Evolutionary conservation across 1,284 basidiomycete genomes (phyloP).

Genomic region (Fomitopsis schrenkii): DNA sequence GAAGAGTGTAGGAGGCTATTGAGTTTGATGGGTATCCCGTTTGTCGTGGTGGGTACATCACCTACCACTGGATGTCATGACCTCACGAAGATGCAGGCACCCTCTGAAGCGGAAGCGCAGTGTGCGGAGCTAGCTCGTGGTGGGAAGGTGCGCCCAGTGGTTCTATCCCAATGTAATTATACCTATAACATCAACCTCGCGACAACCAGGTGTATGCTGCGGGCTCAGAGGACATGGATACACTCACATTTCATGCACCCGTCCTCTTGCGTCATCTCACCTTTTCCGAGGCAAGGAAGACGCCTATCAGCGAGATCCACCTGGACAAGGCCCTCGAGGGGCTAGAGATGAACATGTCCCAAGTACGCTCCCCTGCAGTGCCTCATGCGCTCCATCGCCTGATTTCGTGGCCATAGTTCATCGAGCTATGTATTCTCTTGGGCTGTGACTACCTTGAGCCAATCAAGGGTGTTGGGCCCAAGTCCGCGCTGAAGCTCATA

Average conservation of each 20-base stretch:
- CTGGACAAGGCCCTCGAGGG: conserved; percentile 84
- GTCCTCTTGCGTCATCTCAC: conserved; percentile 95
- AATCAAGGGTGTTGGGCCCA: conserved; percentile 93
- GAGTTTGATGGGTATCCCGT: conserved; percentile 95
- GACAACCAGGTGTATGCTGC: conserved; percentile 82
- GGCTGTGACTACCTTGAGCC: conserved; percentile 99
- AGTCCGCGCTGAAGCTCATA: conserved; percentile 92
- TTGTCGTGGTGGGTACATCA: conserved; percentile 65
- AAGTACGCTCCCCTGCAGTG: conserved; percentile 40
- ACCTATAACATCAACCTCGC: background rate
- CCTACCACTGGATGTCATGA: background rate
- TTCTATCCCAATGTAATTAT: background rate
- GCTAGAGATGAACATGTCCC: conserved; percentile 88
- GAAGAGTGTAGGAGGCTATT: conserved; percentile 91
- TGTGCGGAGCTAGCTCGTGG: conserved; percentile 96
- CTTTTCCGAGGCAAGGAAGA: conserved; percentile 98
- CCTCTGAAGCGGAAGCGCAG: conserved; percentile 98
- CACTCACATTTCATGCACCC: conserved; percentile 92
- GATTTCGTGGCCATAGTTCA: conserved; percentile 58
- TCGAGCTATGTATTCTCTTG: conserved; percentile 94
- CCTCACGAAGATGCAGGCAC: conserved; percentile 57
- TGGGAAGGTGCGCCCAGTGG: conserved; percentile 62
- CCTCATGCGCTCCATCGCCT: background rate
- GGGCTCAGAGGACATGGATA: conserved; percentile 99
- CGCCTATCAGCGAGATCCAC: conserved; percentile 93